Conservation (phyloP, 2,329 filamentous ascomycete genomes). For the Magnaporthiopsis rhizophila region DNA sequence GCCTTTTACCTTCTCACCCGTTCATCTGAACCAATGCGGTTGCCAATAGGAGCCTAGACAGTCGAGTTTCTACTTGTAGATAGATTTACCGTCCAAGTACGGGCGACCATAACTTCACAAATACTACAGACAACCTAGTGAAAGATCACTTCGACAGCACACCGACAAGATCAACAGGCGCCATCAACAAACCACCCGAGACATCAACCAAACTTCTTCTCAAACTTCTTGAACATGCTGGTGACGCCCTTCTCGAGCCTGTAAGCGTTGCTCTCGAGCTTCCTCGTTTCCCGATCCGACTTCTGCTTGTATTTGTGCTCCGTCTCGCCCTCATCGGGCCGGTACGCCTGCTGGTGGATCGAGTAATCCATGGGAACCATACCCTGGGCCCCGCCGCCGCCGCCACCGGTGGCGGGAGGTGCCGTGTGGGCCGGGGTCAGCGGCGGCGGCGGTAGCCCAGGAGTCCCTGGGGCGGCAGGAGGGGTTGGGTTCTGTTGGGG, state of each 20-base stretch:
- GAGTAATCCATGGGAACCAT: constrained; percentile 36
- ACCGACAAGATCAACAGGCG: neutral
- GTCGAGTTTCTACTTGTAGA: no score
- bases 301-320: constrained; percentile 33
- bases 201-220: constrained; percentile 60
- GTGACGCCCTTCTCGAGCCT: constrained; percentile 62
- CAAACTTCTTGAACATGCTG: constrained; percentile 68
- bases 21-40: no score
- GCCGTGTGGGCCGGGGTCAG: constrained; percentile 26
- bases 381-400: constrained; percentile 16
- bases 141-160: no score
- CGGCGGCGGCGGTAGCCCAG: constrained; percentile 31
- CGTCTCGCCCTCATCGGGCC: constrained; percentile 56
- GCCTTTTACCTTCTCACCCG: no score
- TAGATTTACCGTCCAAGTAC: no score
- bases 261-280: constrained; percentile 57
- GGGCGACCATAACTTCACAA: no score
- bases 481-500: constrained; percentile 21
- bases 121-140: no score
- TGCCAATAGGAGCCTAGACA: no score
- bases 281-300: constrained; percentile 31
- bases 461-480: constrained; percentile 22
- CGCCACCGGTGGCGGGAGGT: constrained; percentile 9
- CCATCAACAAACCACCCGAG: neutral
- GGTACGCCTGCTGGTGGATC: constrained; percentile 62